Conservation (phyloP, 306 rosid genomes). For the Ormosia semicastrata region DNA sequence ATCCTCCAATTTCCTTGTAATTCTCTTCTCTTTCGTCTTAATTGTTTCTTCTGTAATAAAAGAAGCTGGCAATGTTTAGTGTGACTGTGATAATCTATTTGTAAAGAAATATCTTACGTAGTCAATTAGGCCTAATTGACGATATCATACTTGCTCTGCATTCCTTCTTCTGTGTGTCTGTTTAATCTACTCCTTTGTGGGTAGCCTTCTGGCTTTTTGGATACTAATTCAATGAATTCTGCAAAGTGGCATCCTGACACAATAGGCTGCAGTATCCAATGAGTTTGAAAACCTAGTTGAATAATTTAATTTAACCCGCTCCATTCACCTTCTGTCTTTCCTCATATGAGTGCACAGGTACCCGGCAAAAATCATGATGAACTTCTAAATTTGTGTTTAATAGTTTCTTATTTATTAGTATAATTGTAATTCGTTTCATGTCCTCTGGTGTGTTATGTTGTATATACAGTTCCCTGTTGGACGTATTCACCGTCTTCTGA, state of each 20-base stretch:
- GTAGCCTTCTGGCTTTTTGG: not conserved
- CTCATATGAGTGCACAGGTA: no score
- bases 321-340: no score
- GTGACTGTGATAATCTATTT: not conserved
- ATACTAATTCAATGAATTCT: not conserved
- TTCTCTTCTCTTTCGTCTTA: not conserved
- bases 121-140: not conserved
- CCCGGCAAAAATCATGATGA: not conserved
- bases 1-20: not conserved
- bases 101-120: not conserved
- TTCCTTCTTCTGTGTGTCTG: not conserved
- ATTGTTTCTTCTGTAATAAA: not conserved
- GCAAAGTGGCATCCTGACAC: not conserved
- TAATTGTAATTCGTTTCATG: not conserved
- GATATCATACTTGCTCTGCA: not conserved
- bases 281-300: no score
- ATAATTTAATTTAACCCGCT: no score
- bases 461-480: slow-evolving; percentile 71
- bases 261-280: no score
- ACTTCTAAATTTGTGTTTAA: not conserved
- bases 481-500: slow-evolving; percentile 74
- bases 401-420: not conserved
- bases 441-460: not conserved
- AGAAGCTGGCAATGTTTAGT: not conserved
- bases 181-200: not conserved